Base-by-base conservation (phyloP, 2,329 filamentous ascomycete genomes). In the Microdochium nivale region DNA sequence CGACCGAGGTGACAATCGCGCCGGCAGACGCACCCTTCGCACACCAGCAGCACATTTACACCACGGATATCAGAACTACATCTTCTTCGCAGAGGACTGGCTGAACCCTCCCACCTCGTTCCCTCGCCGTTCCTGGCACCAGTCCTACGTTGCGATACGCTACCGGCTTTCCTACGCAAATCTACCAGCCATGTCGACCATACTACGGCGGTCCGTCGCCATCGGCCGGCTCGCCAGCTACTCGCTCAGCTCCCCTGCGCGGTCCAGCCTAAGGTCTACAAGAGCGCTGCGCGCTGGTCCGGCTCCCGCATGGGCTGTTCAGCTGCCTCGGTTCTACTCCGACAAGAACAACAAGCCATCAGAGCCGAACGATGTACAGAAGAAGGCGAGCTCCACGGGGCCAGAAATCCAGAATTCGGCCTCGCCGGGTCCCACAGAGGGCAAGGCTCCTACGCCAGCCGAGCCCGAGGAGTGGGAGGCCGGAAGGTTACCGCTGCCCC, bases 131-230 rank as follows among this genome's bases (percentile, higher is more conserved):
- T n/a, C 21, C 3, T 19, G 40, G 40, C 40, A 7, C 13, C 40
- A 19, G 40, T 19, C 21, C 40, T 23, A 11, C 16, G 19, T 8
- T 8, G 5, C 27, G 27, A 30, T 11, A 30, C 27, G 5, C 11
- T 11, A 11, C 27, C 11, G 27, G 27, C 5, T 11, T 5, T 30
- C 11, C 27, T 30, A 11, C 27, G 5, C 40, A 44, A 13, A 44
- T 44, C 40, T n/a, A 21, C 8, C 13, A 47, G 46, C 25, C 55
- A 67, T 67, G 65, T 66, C 65, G 54, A 62, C 58, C 59, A 56
- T 65, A 54, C 49, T 66, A 50, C 59, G 64, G 55, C 62, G 61
- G 55, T 62, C 64, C 51, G 54, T 60, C 50, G 56, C 60, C 51
- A 53, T 66, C 49, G 57, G 58, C 54, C 61, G 60, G 48, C 49